phyloP scores from a whole-genome alignment of 768 basidiomycete genomes.

The Tylopilus balloui region DNA sequence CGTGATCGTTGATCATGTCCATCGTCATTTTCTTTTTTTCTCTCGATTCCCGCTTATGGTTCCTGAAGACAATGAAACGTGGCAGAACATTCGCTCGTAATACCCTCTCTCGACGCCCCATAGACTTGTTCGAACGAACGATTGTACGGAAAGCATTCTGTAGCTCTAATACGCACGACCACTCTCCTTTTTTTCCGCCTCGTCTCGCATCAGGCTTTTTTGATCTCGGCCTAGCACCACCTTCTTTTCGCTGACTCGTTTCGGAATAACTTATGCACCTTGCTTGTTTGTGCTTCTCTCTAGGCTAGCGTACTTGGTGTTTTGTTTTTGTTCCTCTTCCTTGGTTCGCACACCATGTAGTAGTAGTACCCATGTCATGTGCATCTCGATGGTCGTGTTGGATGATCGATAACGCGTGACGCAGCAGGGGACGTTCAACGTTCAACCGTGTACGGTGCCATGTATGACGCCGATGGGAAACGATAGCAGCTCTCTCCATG shows the following conservation, averaged over 20 bases:
- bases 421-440: too few species aligned
- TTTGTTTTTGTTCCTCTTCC: too few species aligned
- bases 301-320: constrained; percentile 2
- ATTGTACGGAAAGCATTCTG: constrained; percentile 20
- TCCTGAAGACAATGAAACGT: constrained; percentile 5
- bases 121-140: constrained; percentile 20
- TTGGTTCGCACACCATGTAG: constrained; percentile 20
- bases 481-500: too few species aligned
- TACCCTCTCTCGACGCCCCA: constrained; percentile 3
- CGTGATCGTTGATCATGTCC: constrained; percentile 17
- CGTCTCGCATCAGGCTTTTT: constrained; percentile 1
- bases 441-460: too few species aligned
- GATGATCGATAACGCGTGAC: too few species aligned
- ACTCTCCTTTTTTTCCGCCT: constrained; percentile 15
- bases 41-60: constrained; percentile 5
- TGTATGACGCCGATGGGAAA: too few species aligned
- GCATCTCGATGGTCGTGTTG: neutral
- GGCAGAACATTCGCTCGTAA: constrained; percentile 13
- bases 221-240: constrained; percentile 3
- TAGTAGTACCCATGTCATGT: constrained; percentile 27
- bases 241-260: constrained; percentile 6
- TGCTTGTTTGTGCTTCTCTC: neutral
- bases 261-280: constrained; percentile 24
- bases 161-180: constrained; percentile 28
- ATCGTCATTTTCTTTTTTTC: neutral